Conservation (phyloP, 75 land plant genomes). For the Sequoia sempervirens region DNA sequence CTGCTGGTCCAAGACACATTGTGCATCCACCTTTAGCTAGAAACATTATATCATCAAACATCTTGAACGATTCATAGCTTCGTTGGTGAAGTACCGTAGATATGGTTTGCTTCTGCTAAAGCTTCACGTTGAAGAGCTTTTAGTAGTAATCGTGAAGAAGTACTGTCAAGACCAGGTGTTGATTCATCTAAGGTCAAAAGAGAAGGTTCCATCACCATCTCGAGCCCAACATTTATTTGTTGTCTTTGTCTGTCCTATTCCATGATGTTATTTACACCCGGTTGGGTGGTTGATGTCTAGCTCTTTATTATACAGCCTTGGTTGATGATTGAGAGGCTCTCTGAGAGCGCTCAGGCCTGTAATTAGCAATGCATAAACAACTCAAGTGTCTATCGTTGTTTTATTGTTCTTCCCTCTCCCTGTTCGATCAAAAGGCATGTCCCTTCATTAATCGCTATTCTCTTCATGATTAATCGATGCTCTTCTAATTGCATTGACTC, state of each 20-base stretch:
- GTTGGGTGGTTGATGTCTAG: too few species aligned
- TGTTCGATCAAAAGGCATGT: too few species aligned
- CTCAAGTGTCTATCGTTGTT: too few species aligned
- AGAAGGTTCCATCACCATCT: constrained; percentile 98
- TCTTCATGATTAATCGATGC: too few species aligned
- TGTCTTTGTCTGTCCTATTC: constrained; percentile 56
- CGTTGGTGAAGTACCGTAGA: constrained; percentile 96
- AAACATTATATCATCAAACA: constrained; percentile 92
- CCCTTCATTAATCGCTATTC: too few species aligned
- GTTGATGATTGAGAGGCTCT: too few species aligned
- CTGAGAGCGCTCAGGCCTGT: too few species aligned
- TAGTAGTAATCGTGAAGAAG: constrained; percentile 86
- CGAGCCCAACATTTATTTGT: constrained; percentile 92
- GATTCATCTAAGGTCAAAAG: constrained; percentile 93
- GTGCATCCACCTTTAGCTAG: constrained; percentile 90
- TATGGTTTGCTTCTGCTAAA: constrained; percentile 75
- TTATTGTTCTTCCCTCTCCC: too few species aligned
- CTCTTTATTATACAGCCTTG: too few species aligned
- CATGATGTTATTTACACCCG: too few species aligned
- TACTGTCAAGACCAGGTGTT: constrained; percentile 92
- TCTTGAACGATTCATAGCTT: constrained; percentile 78
- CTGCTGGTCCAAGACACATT: constrained; percentile 77
- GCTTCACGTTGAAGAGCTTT: constrained; percentile 90
- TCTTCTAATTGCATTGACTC: too few species aligned
- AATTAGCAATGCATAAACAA: too few species aligned